Base-by-base conservation (phyloP, 495 filamentous ascomycete species). In the Penicillium subrubescens region DNA sequence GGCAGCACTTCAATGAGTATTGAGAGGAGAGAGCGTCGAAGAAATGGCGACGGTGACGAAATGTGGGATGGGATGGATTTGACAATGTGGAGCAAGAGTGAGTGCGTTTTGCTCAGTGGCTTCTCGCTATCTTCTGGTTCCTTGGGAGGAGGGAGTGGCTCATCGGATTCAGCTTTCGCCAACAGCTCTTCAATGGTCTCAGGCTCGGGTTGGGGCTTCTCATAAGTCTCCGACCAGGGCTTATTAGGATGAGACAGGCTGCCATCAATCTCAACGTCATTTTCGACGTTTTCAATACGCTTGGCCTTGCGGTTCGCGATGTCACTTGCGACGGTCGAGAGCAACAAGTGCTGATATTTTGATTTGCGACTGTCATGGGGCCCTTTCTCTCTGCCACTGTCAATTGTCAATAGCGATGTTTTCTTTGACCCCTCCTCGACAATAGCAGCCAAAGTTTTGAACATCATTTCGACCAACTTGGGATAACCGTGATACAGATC, bases 401-500 rank as follows among this genome's bases (percentile, higher is more conserved):
- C 79, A 41, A 90, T 88, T 3, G 78, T 76, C 15, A 78, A 68
- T 11, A 93, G 75, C 43, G 84, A 82, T 35, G 86, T 83, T 11
- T 85, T 86, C 65, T 87, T 90, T 2, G 87, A 85, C 5, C 90
- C 90, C 73, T 96, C 92, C 56, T 92, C 88, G 17, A 94, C 93
- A 48, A 97, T 87, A 39, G 89, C 89, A 34, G 84, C 85, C 10
- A 99, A 77, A 0, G 94, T 93, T 21, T 87, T 81, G 75, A 97
- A 98, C 39, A 99, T 82, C 63, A 88, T 83, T 70, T 96, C 91
- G 0, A 96, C 93, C 41, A 98, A 87, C 37, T 85, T 82, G 1
- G 92, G 89, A 73, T 98, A 98, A 5, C 95, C 95, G 75, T 99
- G 96, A 68, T 93, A 98, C 63, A 90, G 87, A 64, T 97, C 94